A percentile compares a stretch with the other conserved stretches of the same genome.
Evolutionary conservation across 371 early-diverging fungal genomes (phyloP).

Genomic region (Synchytrium microbalum): DNA sequence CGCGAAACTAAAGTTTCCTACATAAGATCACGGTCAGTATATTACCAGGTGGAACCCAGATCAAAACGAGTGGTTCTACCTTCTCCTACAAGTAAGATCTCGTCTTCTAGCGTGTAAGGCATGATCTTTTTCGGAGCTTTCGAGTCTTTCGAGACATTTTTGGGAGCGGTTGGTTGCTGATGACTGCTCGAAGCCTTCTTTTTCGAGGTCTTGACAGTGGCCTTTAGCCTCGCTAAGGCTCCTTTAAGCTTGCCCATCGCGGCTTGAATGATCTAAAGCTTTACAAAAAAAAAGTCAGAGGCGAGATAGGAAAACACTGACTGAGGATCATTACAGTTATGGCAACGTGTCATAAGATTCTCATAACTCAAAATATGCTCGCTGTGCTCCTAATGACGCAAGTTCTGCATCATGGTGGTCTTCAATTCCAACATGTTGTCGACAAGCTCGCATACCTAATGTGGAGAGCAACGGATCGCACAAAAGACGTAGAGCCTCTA

Average conservation of each 20-base stretch:
- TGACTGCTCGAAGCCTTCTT: neutral
- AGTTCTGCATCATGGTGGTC: too few relatives aligned
- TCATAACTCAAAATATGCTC: too few relatives aligned
- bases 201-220: neutral
- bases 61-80: constrained; percentile 8
- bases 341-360: too few relatives aligned
- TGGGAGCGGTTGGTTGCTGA: neutral
- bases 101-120: constrained; percentile 9
- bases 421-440: too few relatives aligned
- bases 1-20: constrained; percentile 87
- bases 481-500: too few relatives aligned
- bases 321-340: too few relatives aligned
- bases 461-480: too few relatives aligned
- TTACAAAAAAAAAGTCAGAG: constrained; percentile 37
- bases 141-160: neutral
- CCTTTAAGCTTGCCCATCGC: constrained; percentile 16
- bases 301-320: too few relatives aligned
- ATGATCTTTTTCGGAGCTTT: neutral
- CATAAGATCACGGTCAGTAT: constrained; percentile 45
- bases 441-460: too few relatives aligned
- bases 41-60: too few relatives aligned
- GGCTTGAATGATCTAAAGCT: constrained; percentile 30
- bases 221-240: neutral
- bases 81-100: constrained; percentile 25
- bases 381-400: too few relatives aligned